These are phyloP conservation scores for Boletus tomentosulus DNA, from an alignment of 768 basidiomycete genomes.

Conservation along the genomic window DNA sequence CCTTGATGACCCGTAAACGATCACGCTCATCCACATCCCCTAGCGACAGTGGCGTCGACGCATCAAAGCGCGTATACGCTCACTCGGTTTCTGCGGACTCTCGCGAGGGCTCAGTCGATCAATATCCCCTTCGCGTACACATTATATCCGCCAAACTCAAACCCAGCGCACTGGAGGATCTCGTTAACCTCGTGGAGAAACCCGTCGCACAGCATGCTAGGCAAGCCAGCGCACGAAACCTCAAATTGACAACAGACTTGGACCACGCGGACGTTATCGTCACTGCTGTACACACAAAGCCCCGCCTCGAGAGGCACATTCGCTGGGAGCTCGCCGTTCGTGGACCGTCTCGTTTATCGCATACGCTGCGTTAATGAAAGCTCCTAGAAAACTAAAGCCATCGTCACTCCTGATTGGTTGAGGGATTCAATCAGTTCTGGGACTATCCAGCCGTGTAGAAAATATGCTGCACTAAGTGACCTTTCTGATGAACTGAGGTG, in stretches of 20 bases:
- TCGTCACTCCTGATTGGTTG: slow-evolving; percentile 74
- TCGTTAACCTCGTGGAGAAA: slow-evolving; percentile 26
- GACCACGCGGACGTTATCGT: slow-evolving; percentile 61
- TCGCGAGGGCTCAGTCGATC: slow-evolving; percentile 4
- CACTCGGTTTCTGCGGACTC: slow-evolving; percentile 4
- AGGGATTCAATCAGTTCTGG: slow-evolving; percentile 48
- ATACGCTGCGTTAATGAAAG: not conserved
- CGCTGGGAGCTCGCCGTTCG: slow-evolving; percentile 62
- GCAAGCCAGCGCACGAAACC: slow-evolving; percentile 1
- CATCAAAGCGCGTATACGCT: slow-evolving; percentile 11
- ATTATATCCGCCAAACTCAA: slow-evolving; percentile 33
- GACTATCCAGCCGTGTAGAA: slow-evolving; percentile 44
- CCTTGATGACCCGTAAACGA: slow-evolving; percentile 13
- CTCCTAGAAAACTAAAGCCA: slow-evolving; percentile 55
- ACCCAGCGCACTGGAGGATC: slow-evolving; percentile 15
- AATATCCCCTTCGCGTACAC: slow-evolving; percentile 18
- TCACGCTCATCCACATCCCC: slow-evolving; percentile 1
- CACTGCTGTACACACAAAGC: slow-evolving; percentile 61
- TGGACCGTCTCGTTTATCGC: slow-evolving; percentile 6
- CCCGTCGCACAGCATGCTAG: not conserved
- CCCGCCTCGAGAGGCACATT: slow-evolving; percentile 67
- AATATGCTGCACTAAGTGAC: slow-evolving; percentile 54
- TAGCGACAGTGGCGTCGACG: not conserved
- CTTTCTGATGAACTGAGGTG: slow-evolving; percentile 44
- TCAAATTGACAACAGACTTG: slow-evolving; percentile 38